Evolutionary conservation across 2,329 filamentous ascomycete species (phyloP).

Genomic region (Lecanicillium sp.): DNA sequence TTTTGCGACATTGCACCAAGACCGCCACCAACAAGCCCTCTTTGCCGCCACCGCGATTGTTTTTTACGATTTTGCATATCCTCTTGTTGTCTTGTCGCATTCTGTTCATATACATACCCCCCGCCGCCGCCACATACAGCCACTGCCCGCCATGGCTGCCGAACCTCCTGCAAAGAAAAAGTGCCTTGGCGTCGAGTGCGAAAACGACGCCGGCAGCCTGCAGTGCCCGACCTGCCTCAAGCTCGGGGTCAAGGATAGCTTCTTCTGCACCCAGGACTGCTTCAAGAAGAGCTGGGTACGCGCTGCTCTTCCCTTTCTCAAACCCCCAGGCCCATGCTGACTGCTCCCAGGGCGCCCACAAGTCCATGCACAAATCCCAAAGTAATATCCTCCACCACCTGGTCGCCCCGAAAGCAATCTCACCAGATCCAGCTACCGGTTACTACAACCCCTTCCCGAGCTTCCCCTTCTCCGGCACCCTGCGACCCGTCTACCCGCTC

Average conservation of each 20-base stretch:
- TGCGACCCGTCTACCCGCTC: constrained; percentile 84
- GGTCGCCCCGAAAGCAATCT: constrained; percentile 73
- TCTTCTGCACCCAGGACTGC: constrained; percentile 97
- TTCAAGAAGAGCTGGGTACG: constrained; percentile 98
- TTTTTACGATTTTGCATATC: not conserved
- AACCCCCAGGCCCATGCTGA: constrained; percentile 1
- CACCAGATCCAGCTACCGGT: constrained; percentile 86
- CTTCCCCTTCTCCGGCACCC: constrained; percentile 71
- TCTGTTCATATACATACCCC: too few species aligned
- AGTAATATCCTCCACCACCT: constrained; percentile 67
- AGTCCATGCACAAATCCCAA: constrained; percentile 64
- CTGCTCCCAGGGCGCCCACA: constrained; percentile 65
- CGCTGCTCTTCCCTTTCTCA: not conserved
- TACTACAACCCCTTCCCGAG: constrained; percentile 88
- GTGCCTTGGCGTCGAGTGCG: constrained; percentile 78
- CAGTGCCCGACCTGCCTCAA: constrained; percentile 96
- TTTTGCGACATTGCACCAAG: not conserved
- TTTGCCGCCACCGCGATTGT: not conserved
- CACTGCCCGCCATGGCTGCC: constrained; percentile 37
- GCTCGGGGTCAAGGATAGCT: constrained; percentile 79
- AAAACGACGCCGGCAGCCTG: constrained; percentile 75
- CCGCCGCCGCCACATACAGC: too few species aligned
- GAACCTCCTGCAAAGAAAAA: constrained; percentile 55
- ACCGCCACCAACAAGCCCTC: not conserved
- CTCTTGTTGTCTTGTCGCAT: too few species aligned